Base-by-base conservation (phyloP, 2,329 filamentous ascomycete species). In the Monosporascus cannonballus region DNA sequence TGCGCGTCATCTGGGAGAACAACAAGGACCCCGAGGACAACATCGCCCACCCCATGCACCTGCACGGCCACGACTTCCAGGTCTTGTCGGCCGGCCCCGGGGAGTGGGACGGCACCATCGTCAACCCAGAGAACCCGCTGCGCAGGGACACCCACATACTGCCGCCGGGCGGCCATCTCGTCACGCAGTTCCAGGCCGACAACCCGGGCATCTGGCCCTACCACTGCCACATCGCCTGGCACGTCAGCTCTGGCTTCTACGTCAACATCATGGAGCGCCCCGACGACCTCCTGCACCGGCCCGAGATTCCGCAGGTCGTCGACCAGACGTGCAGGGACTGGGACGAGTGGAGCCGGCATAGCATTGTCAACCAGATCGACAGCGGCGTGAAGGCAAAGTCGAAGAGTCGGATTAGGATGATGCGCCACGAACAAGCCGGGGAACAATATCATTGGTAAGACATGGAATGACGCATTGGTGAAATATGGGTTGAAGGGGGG, bases 61-160 rank as follows among this genome's bases (percentile, higher is more conserved):
- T 37, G 17, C 48, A 38, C 22, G 34, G 18, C 9, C 25, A 41
- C 15, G 15, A 24, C 11, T 24, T 20, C 49, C 6, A 11, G 18
- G n/a, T 30, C 49, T 11, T 24, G 25, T 22, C 24, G 8, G 20
- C 47, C 8, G 51, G 51, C 14, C 9, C 17, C 11, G 50, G 51
- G 36, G 41, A 44, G n/a, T 63, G 62, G 49, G 62, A 66, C 56
- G 55, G 57, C 9, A 49, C 62, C 30, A 58, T 60, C 30, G 58
- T 64, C 8, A 59, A 59, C 49, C 61, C 63, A 52, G 38, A 47
- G 48, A 73, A 73, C 54, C 70, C 71, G 15, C 66, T 68, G 7
- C 66, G 71, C 36, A 63, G 71, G 39, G 71, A 74, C 53, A 67
- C 69, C 5, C 68, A 69, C 7, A 65, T 68, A 49, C 59, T 73